These are phyloP conservation scores for Aspergillus glaucus DNA, from an alignment of 2,329 filamentous ascomycete genomes.

Conservation along the genomic window DNA sequence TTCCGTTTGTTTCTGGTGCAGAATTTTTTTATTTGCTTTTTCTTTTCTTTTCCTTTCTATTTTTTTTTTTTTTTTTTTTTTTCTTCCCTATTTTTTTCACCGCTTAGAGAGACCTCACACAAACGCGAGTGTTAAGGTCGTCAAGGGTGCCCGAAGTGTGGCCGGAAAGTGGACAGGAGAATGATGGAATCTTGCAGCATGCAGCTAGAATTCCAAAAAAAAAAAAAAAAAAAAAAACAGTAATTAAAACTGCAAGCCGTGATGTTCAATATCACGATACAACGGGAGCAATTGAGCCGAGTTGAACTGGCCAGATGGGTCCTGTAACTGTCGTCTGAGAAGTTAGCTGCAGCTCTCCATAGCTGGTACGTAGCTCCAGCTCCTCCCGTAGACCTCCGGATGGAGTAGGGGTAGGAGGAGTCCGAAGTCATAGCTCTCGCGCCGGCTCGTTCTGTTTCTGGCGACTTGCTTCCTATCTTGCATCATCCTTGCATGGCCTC, in stretches of 20 bases:
- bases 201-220: constrained; percentile 4
- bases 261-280: neutral
- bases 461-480: constrained; percentile 14
- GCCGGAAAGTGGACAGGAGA: constrained; percentile 5
- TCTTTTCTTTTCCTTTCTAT: constrained; percentile 2
- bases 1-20: constrained; percentile 11
- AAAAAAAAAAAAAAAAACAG: neutral
- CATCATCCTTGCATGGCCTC: constrained; percentile 15
- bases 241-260: neutral
- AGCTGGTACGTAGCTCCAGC: constrained; percentile 2
- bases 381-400: too few relatives aligned
- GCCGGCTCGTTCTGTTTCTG: too few relatives aligned
- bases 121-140: constrained; percentile 17
- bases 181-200: constrained; percentile 15
- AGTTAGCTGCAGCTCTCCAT: constrained; percentile 11
- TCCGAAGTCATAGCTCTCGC: too few relatives aligned
- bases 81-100: constrained; percentile 11
- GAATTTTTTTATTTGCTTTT: constrained; percentile 1
- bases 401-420: too few relatives aligned
- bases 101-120: constrained; percentile 11
- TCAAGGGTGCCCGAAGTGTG: constrained; percentile 4
- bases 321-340: constrained; percentile 16
- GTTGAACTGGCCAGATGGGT: neutral
- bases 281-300: neutral
- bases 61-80: too few relatives aligned